These are phyloP conservation scores for Ustulina deusta DNA, from an alignment of 2,329 filamentous ascomycete genomes.

Conservation along the genomic window DNA sequence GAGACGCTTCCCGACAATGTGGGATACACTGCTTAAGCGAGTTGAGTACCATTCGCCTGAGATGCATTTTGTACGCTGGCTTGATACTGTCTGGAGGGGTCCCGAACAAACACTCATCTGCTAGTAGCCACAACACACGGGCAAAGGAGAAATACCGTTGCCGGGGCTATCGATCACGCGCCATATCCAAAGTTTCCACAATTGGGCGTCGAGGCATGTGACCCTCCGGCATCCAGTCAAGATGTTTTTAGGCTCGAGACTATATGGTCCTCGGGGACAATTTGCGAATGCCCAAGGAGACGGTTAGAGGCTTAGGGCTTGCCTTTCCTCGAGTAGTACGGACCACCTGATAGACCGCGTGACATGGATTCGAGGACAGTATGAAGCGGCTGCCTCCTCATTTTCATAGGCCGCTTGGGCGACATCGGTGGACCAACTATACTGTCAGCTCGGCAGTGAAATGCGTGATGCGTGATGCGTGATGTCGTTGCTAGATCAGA, in stretches of 20 bases:
- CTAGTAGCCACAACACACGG: constrained; percentile 1
- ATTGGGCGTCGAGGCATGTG: constrained; percentile 24
- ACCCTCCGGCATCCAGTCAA: constrained; percentile 19
- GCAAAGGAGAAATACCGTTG: constrained; percentile 1
- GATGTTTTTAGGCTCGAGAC: constrained; percentile 16
- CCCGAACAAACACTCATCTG: constrained; percentile 8
- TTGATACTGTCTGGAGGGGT: constrained; percentile 7
- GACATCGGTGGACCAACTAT: constrained; percentile 30
- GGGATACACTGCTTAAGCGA: constrained; percentile 10
- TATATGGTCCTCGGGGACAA: constrained; percentile 18
- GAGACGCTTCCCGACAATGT: constrained; percentile 5
- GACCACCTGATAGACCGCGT: constrained; percentile 27
- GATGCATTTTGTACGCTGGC: constrained; percentile 3
- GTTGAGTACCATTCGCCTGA: constrained; percentile 2
- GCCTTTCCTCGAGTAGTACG: constrained; percentile 17
- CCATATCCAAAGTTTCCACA: constrained; percentile 22
- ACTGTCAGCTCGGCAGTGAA: constrained; percentile 28
- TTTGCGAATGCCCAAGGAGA: constrained; percentile 24
- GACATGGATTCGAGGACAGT: constrained; percentile 24
- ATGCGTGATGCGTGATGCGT: constrained; percentile 21
- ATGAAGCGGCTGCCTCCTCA: constrained; percentile 13
- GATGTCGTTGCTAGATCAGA: constrained; percentile 17
- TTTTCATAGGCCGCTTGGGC: constrained; percentile 11
- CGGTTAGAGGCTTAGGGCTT: constrained; percentile 10
- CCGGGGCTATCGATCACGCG: constrained; percentile 9